phyloP scores from a whole-genome alignment of 176 grass and related monocot species.

The Carex scoparia region DNA sequence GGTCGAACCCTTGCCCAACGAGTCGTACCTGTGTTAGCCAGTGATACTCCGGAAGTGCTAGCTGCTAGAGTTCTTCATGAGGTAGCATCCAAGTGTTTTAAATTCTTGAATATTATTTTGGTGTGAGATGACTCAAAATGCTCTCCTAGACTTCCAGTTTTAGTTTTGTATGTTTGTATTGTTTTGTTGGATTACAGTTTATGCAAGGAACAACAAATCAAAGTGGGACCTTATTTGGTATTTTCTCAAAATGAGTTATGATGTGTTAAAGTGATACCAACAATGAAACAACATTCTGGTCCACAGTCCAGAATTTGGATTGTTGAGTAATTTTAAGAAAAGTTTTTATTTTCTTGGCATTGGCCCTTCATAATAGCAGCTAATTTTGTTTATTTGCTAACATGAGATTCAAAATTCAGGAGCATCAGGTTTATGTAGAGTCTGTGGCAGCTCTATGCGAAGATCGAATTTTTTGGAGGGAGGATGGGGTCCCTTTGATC shows the following conservation, averaged over 20 bases:
- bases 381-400: not conserved
- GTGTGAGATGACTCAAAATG: not conserved
- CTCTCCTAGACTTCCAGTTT: not conserved
- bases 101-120: not conserved
- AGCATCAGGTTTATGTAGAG: constrained; percentile 79
- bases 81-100: constrained; percentile 15
- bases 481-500: constrained; percentile 46
- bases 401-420: constrained; percentile 30
- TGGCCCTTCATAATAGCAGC: not conserved
- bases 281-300: not conserved
- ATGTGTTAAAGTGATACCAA: not conserved
- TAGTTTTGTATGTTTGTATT: not conserved
- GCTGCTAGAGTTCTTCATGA: constrained; percentile 43
- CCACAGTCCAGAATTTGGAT: not conserved
- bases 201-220: not conserved
- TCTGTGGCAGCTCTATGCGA: constrained; percentile 78
- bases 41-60: constrained; percentile 35
- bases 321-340: not conserved
- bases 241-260: not conserved
- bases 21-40: constrained; percentile 36
- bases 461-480: constrained; percentile 59
- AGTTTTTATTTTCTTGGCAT: not conserved
- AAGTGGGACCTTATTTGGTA: not conserved
- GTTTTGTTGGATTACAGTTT: not conserved
- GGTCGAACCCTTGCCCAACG: constrained; percentile 34